phyloP scores from a whole-genome alignment of 2,329 filamentous ascomycete species.

The Colletotrichum falcatum region DNA sequence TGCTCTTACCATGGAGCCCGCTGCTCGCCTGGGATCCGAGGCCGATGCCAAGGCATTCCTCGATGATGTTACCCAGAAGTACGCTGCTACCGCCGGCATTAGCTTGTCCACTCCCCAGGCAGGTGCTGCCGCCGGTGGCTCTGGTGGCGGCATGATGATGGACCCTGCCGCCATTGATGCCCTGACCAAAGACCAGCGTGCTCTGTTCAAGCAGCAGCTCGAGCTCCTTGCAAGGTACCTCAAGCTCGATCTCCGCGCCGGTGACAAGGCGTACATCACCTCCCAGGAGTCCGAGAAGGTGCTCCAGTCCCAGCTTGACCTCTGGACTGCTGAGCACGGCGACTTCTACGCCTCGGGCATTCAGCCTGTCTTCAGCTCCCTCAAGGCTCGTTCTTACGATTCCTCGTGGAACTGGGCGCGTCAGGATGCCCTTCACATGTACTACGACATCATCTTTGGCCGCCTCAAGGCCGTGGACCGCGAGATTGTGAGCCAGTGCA shows the following conservation, averaged over 20 bases:
- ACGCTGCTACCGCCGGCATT: constrained; percentile 85
- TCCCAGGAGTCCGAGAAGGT: constrained; percentile 88
- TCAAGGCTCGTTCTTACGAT: constrained; percentile 97
- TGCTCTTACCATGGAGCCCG: constrained; percentile 91
- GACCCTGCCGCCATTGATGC: constrained; percentile 97
- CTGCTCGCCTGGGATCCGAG: constrained; percentile 89
- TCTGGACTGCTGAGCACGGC: constrained; percentile 95
- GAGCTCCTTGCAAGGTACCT: constrained; percentile 95
- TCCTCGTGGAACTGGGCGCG: constrained; percentile 99
- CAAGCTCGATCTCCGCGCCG: constrained; percentile 96
- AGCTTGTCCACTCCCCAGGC: constrained; percentile 82
- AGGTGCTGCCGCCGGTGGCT: constrained; percentile 77
- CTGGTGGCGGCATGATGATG: constrained; percentile 96
- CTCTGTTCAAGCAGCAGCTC: constrained; percentile 97
- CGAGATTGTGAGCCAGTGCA: constrained; percentile 98
- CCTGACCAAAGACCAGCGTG: constrained; percentile 94
- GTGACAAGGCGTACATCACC: constrained; percentile 90
- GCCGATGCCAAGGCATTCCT: constrained; percentile 92
- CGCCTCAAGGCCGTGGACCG: constrained; percentile 92
- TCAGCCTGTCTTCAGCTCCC: constrained; percentile 89
- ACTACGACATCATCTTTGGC: constrained; percentile 98
- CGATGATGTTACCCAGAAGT: constrained; percentile 89
- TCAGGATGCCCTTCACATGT: constrained; percentile 98
- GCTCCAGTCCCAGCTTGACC: constrained; percentile 91
- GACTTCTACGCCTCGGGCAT: constrained; percentile 97